Conservation (phyloP, 2,329 filamentous ascomycete species). For the Acrocalymma vagum region DNA sequence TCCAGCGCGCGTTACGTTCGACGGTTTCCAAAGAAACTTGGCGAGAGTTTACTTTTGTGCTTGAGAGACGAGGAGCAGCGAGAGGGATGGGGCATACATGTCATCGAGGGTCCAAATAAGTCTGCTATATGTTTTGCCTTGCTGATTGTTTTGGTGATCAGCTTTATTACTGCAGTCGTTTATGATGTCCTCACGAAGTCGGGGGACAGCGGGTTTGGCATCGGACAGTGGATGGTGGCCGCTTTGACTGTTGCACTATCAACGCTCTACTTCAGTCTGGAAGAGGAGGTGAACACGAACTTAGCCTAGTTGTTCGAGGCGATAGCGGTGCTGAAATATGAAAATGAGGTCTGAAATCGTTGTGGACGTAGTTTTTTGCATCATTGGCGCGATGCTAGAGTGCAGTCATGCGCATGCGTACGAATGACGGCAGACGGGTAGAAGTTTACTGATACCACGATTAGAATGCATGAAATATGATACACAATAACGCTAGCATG, state of each 20-base stretch:
- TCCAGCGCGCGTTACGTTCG: slow-evolving; percentile 10
- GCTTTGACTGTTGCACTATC: slow-evolving; percentile 13
- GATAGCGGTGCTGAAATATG: too few species aligned
- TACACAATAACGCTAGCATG: too few species aligned
- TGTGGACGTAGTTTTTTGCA: too few species aligned
- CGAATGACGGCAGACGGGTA: too few species aligned
- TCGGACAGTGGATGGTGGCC: slow-evolving; percentile 25
- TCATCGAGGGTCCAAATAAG: slow-evolving; percentile 22
- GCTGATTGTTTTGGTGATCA: slow-evolving; percentile 8
- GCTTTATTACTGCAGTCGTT: slow-evolving; percentile 12
- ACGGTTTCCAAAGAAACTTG: slow-evolving; percentile 20
- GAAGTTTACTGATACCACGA: too few species aligned
- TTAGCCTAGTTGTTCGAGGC: too few species aligned
- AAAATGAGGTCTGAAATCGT: too few species aligned
- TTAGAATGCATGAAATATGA: too few species aligned
- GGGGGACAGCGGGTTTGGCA: slow-evolving; percentile 17
- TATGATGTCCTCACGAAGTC: slow-evolving; percentile 8
- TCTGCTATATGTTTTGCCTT: slow-evolving; percentile 11
- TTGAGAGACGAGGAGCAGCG: slow-evolving; percentile 6
- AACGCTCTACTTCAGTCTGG: slow-evolving; percentile 13
- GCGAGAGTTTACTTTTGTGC: slow-evolving; percentile 7
- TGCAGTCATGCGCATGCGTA: too few species aligned
- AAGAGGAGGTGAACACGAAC: slow-evolving; percentile 10
- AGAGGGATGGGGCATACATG: slow-evolving; percentile 20
- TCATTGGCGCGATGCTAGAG: too few species aligned